phyloP scores from a whole-genome alignment of 495 filamentous ascomycete genomes.

The Annulohypoxylon moriforme region DNA sequence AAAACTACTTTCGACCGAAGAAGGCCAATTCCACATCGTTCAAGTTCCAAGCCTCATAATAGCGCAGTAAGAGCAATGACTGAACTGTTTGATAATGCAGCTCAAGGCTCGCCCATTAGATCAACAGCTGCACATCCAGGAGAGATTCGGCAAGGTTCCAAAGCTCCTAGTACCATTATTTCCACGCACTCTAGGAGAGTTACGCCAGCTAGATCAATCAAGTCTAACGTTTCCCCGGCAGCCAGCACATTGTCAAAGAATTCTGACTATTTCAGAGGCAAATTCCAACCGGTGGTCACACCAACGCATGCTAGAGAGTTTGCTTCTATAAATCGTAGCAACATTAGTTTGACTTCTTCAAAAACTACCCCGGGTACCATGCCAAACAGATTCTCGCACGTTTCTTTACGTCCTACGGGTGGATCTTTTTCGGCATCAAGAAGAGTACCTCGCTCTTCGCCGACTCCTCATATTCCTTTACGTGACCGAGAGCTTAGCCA shows the following conservation, averaged over 20 bases:
- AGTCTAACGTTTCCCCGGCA: not conserved
- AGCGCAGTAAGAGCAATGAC: conserved; percentile 59
- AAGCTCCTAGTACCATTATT: conserved; percentile 37
- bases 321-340: not conserved
- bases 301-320: conserved; percentile 3
- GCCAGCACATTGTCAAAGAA: conserved; percentile 11
- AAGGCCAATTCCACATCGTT: conserved; percentile 25
- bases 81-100: conserved; percentile 55
- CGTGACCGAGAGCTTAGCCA: conserved; percentile 30
- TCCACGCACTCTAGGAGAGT: conserved; percentile 43
- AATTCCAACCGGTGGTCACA: not conserved
- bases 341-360: not conserved
- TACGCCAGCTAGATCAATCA: conserved; percentile 23
- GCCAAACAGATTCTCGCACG: conserved; percentile 2
- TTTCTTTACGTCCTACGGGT: conserved; percentile 26
- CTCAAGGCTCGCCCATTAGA: conserved; percentile 23
- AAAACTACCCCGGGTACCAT: not conserved
- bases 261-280: not conserved
- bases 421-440: conserved; percentile 23
- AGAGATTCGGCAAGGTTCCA: conserved; percentile 6
- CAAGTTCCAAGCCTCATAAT: conserved; percentile 34
- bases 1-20: conserved; percentile 14
- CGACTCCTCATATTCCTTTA: not conserved
- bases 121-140: not conserved
- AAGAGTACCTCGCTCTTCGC: conserved; percentile 22